Base-by-base conservation (phyloP, 768 basidiomycete species). In the Podaxis carcinomalis region DNA sequence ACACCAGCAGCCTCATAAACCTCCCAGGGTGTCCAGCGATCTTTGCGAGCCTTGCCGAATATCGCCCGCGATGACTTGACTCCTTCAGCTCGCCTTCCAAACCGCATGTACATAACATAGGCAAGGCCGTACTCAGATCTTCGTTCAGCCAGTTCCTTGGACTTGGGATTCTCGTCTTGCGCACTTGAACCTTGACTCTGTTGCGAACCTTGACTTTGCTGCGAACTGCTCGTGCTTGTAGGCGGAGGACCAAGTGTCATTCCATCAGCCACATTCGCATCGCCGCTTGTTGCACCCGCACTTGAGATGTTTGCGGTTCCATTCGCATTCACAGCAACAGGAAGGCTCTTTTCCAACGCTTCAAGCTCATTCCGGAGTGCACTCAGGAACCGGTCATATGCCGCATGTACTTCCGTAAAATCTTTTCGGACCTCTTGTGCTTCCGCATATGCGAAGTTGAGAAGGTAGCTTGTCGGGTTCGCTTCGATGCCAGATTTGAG, bases 371-470 rank as follows among this genome's bases (percentile, higher is more conserved):
- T 74, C 51, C 83, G 80, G 16, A 97, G 83, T 21, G 79, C 77
- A 56, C 77, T 78, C 44, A 96, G 77, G 71, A 98, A 87, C 63
- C 81, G 83, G 46, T 88, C 87, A 71, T 86, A 98, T 0, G 83
- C 78, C 21, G 78, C 70, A 67, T 93, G 91, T 39, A 90, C 89
- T 44, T 88, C 88, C 0, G 83, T 71, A 57, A 82, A 77, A 56
- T 93, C 77, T 64, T 78, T 76, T 59, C 74, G 77, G 78, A 68
- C 69, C 83, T 87, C 74, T 76, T 82, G 68, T 69, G 75, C 77
- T 89, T 98, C 96, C 39, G 87, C 87, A 63, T 89, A 90, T 4
- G 95, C 90, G 72, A 93, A 98, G 44, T 88, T 92, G n/a, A 99
- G 79, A 3, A 97, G 80, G 71, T 90, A 93, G 69, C 95, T 97